These are phyloP conservation scores for Symbiotaphrina buchneri DNA, from an alignment of 495 filamentous ascomycete species.

Conservation along the genomic window DNA sequence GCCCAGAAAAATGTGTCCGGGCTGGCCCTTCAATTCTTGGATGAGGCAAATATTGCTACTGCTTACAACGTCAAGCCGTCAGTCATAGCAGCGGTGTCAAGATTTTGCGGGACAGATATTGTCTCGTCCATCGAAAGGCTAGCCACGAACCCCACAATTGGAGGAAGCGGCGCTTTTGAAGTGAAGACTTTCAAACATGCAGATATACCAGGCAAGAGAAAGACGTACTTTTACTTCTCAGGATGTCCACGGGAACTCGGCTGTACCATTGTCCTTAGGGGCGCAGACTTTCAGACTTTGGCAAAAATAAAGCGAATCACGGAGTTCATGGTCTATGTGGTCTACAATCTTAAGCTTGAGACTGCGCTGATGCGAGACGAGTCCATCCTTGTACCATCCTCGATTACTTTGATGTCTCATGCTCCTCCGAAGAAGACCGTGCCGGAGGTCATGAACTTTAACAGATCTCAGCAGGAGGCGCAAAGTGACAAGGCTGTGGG, in stretches of 20 bases:
- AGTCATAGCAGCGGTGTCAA: conserved; percentile 81
- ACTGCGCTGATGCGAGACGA: conserved; percentile 93
- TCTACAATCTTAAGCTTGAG: conserved; percentile 92
- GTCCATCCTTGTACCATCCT: conserved; percentile 65
- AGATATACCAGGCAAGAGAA: conserved; percentile 47
- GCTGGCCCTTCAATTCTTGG: conserved; percentile 66
- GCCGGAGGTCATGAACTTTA: no score
- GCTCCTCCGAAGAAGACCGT: no score
- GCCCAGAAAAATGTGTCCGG: conserved; percentile 83
- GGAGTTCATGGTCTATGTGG: conserved; percentile 97
- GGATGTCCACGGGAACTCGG: conserved; percentile 84
- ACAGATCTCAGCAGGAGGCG: no score
- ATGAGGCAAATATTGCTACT: conserved; percentile 72
- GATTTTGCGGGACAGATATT: conserved; percentile 75
- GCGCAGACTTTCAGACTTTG: conserved; percentile 45
- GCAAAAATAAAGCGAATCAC: conserved; percentile 77
- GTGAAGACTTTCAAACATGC: conserved; percentile 82
- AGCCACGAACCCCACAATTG: conserved; percentile 56
- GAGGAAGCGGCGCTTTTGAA: conserved; percentile 68
- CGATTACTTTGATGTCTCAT: no score
- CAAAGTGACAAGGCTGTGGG: no score
- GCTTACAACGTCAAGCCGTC: conserved; percentile 91
- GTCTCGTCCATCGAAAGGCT: conserved; percentile 94
- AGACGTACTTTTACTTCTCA: conserved; percentile 89
- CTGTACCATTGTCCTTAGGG: conserved; percentile 87